Conservation (phyloP, 495 filamentous ascomycete genomes). For the Penicillium waksmanii region DNA sequence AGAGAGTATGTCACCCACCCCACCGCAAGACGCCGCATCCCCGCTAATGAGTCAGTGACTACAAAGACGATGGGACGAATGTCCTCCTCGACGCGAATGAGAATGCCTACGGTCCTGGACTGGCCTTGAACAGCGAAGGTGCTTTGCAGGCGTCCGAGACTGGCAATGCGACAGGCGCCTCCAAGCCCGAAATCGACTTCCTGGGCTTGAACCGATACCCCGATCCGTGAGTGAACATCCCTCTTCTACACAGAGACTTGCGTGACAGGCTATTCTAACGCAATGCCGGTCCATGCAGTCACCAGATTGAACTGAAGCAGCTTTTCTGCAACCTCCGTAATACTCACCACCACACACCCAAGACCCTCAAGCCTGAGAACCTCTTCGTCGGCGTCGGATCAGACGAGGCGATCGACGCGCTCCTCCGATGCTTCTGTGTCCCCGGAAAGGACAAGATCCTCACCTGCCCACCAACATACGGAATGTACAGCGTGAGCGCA, state of each 20-base stretch:
- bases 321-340: slow-evolving; percentile 87
- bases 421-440: slow-evolving; percentile 88
- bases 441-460: slow-evolving; percentile 89
- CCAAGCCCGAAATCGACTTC: slow-evolving; percentile 63
- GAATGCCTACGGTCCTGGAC: slow-evolving; percentile 87
- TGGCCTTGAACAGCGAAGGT: slow-evolving; percentile 53
- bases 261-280: background rate
- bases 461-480: slow-evolving; percentile 94
- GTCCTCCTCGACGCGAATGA: slow-evolving; percentile 97
- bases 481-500: slow-evolving; percentile 95
- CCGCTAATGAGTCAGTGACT: slow-evolving; percentile 71
- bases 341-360: slow-evolving; percentile 75
- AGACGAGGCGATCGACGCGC: slow-evolving; percentile 94
- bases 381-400: slow-evolving; percentile 94
- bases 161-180: slow-evolving; percentile 39
- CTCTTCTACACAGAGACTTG: background rate
- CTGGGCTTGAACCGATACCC: slow-evolving; percentile 89
- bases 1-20: slow-evolving; percentile 65
- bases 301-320: slow-evolving; percentile 85
- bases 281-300: slow-evolving; percentile 44
- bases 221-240: slow-evolving; percentile 68
- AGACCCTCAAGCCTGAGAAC: slow-evolving; percentile 76
- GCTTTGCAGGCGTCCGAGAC: slow-evolving; percentile 44
- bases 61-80: slow-evolving; percentile 98
- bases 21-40: slow-evolving; percentile 13